Conservation (phyloP, 345 rosid genomes). For the Camelina hispida region DNA sequence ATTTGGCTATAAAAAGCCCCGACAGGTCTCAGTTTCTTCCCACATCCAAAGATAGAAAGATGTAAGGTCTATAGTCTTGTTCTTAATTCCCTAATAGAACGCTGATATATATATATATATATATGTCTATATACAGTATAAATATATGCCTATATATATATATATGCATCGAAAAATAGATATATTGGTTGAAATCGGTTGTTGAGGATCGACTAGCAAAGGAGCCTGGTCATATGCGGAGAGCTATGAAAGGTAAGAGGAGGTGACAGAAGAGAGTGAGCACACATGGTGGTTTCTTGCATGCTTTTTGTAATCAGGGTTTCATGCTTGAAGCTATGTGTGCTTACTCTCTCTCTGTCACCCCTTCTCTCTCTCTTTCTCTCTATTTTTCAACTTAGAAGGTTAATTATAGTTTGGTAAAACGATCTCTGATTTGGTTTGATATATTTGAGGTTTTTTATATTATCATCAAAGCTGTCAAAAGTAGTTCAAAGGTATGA, state of each 20-base stretch:
- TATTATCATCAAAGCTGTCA: conserved; percentile 3
- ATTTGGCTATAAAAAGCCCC: conserved; percentile 48
- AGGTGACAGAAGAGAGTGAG: conserved; percentile 99
- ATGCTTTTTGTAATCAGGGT: conserved; percentile 41
- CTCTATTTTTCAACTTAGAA: neutral
- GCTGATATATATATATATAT: neutral
- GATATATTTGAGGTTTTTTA: conserved; percentile 1
- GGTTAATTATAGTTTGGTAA: neutral
- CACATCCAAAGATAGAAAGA: conserved; percentile 46
- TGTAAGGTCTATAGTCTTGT: conserved; percentile 24
- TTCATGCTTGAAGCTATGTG: conserved; percentile 84
- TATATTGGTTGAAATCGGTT: neutral
- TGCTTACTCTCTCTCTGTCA: conserved; percentile 94
- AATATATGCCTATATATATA: neutral
- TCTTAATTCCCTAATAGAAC: conserved; percentile 5
- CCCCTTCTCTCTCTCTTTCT: conserved; percentile 47
- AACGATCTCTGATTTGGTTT: conserved; percentile 14
- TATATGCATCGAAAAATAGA: conserved; percentile 3
- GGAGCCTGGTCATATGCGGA: neutral
- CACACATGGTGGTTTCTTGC: conserved; percentile 93
- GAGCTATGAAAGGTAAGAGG: conserved; percentile 51
- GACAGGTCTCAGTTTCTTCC: conserved; percentile 48
- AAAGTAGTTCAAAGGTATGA: neutral
- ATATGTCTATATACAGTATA: neutral
- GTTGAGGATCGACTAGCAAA: conserved; percentile 2